Evolutionary conservation across 2,329 filamentous ascomycete genomes (phyloP).

Genomic region (Fusarium tjaetaba): DNA sequence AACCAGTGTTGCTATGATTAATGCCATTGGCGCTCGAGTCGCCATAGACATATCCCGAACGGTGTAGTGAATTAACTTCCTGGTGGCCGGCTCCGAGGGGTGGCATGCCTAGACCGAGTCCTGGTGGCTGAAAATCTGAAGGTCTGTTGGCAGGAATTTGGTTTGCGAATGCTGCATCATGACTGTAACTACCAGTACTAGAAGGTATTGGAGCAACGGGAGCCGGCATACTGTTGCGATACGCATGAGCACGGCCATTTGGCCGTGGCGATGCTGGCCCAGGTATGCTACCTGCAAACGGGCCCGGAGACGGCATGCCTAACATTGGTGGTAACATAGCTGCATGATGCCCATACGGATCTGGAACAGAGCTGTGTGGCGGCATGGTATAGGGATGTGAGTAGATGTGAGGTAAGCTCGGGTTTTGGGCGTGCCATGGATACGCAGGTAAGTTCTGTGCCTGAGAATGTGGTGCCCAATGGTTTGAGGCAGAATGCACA

Average conservation of each 20-base stretch:
- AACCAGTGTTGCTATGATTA: conserved; percentile 28
- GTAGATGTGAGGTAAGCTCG: conserved; percentile 33
- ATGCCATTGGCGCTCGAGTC: conserved; percentile 34
- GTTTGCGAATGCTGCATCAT: conserved; percentile 36
- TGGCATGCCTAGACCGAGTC: conserved; percentile 19
- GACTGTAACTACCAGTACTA: conserved; percentile 8
- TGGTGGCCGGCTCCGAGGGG: conserved; percentile 27
- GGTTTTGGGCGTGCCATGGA: conserved; percentile 37
- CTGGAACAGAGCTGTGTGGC: conserved; percentile 21
- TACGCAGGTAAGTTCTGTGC: conserved; percentile 34
- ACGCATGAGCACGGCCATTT: conserved; percentile 18
- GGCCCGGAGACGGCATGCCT: conserved; percentile 23
- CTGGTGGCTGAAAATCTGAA: conserved; percentile 31
- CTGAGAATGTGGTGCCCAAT: conserved; percentile 41
- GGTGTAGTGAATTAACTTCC: conserved; percentile 38
- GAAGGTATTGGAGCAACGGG: conserved; percentile 6
- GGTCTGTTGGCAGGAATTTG: conserved; percentile 33
- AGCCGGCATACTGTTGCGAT: conserved; percentile 24
- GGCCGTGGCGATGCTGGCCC: conserved; percentile 25
- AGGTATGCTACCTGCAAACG: conserved; percentile 25
- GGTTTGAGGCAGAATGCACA: conserved; percentile 40
- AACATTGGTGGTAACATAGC: conserved; percentile 40
- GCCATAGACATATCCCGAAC: conserved; percentile 25
- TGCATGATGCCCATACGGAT: conserved; percentile 35
- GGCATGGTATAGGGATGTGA: conserved; percentile 29